Conservation (phyloP, 306 rosid genomes). For the Rosa lucieae region DNA sequence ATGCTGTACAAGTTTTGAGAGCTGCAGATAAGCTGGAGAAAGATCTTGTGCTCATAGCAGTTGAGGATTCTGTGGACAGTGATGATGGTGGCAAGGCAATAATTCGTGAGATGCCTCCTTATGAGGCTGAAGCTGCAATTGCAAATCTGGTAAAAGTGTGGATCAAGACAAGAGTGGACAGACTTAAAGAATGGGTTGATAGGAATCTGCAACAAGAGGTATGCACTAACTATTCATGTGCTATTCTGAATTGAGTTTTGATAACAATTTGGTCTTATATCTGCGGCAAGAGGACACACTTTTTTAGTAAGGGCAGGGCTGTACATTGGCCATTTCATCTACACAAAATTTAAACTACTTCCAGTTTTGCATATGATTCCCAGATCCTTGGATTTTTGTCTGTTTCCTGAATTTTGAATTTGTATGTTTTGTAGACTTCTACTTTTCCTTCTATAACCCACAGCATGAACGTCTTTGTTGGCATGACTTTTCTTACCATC, state of each 20-base stretch:
- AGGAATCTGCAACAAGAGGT: conserved; percentile 98
- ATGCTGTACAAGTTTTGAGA: conserved; percentile 88
- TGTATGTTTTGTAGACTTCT: background rate
- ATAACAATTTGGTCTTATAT: background rate
- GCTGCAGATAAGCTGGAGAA: conserved; percentile 98
- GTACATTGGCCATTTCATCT: background rate
- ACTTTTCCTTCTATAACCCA: background rate
- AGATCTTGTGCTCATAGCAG: conserved; percentile 94
- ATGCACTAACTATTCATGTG: conserved; percentile 25
- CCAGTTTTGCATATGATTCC: background rate
- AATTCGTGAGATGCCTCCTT: conserved; percentile 99
- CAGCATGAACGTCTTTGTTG: background rate
- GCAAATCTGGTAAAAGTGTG: conserved; percentile 90
- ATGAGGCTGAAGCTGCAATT: conserved; percentile 87
- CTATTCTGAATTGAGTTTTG: background rate
- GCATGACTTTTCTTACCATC: background rate
- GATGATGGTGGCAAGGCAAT: conserved; percentile 98
- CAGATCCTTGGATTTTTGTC: background rate
- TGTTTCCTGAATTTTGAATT: background rate
- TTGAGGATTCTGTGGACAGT: conserved; percentile 92
- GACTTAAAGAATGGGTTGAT: conserved; percentile 91
- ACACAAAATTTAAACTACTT: background rate
- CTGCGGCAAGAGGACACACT: background rate
- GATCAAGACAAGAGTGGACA: conserved; percentile 86
- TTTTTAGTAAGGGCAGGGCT: background rate